Conservation (phyloP, 352 stramenopile genomes). For the Phytophthora kernoviae region DNA sequence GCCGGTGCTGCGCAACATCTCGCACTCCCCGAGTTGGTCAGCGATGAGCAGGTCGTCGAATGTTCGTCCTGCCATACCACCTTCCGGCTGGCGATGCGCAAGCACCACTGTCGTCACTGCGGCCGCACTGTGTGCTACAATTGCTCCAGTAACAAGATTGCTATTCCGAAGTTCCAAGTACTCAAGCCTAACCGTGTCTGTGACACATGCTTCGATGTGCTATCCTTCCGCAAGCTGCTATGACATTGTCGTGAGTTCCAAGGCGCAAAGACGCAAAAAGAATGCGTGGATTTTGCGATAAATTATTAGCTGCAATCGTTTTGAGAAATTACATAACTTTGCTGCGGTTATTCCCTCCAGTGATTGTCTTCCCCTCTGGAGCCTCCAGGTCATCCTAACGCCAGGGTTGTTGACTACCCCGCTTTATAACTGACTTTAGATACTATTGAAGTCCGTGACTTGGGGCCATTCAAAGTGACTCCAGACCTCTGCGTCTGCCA, state of each 20-base stretch:
- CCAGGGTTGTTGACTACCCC: too few relatives aligned
- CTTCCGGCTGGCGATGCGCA: conserved; percentile 85
- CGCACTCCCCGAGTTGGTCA: conserved; percentile 62
- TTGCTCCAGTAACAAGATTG: conserved; percentile 85
- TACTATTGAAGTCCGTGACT: too few relatives aligned
- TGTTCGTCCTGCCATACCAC: conserved; percentile 75
- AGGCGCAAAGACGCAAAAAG: too few relatives aligned
- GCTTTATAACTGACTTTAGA: too few relatives aligned
- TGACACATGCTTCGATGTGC: conserved; percentile 83
- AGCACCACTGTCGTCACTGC: conserved; percentile 85
- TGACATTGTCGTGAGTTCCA: conserved; percentile 54
- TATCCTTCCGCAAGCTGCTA: conserved; percentile 82
- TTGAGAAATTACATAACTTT: too few relatives aligned
- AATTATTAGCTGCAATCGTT: too few relatives aligned
- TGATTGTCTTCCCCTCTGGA: too few relatives aligned
- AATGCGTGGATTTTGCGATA: too few relatives aligned
- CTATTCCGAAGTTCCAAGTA: conserved; percentile 85
- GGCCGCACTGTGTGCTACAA: conserved; percentile 87
- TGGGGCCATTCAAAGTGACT: too few relatives aligned
- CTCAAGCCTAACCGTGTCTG: conserved; percentile 78
- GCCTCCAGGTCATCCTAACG: too few relatives aligned
- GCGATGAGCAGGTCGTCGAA: conserved; percentile 72
- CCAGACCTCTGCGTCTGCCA: too few relatives aligned
- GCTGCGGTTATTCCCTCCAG: too few relatives aligned
- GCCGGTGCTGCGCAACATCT: conserved; percentile 80